Evolutionary conservation across 2,329 filamentous ascomycete species (phyloP), one percentile per base, ranked within the genome.

Genomic region (Clarireedia homoeocarpa): DNA sequence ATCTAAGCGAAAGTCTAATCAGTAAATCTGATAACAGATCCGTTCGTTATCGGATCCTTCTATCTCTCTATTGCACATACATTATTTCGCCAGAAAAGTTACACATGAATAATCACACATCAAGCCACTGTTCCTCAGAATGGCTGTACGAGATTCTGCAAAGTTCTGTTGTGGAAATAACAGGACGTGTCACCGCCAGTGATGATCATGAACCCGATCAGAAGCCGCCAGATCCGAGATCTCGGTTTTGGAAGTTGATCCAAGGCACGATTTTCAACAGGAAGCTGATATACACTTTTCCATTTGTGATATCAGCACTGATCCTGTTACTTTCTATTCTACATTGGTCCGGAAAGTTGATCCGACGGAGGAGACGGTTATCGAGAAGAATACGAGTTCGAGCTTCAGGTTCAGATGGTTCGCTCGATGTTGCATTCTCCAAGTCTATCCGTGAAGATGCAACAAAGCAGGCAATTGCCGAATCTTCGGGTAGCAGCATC

Each of bases 401-500:
- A 24, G 39, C 38, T n/a, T 14, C 51, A 2, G 47, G 58, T 20
- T 34, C 9, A 4, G 58, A 59, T 17, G 40, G 23, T 6, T 48
- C 30, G 12, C 57, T 58, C 20, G 58, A 61, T 55, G 58, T 45
- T 26, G 53, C 23, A 36, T 9, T 24, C 17, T 51, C 27, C 9
- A 55, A 55, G 48, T 30, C 55, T 57, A 49, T 57, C 51, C 17
- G 52, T 59, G 51, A 49, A 48, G 23, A 58, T 60, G 40, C 54
- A 51, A 47, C 9, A n/a, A 17, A 51, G n/a, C 53, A 62, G 48
- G 12, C 50, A 20, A 58, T 44, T 14, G 44, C 58, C 5, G 58
- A 59, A 15, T 67, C 62, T 10, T 66, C 65, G 2, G 54, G 60
- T 14, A 64, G 61, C 48, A 67, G 64, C 48, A 67, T 59, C 15